Evolutionary conservation across 495 filamentous ascomycete species (phyloP).

Genomic region (Durotheca rogersii): DNA sequence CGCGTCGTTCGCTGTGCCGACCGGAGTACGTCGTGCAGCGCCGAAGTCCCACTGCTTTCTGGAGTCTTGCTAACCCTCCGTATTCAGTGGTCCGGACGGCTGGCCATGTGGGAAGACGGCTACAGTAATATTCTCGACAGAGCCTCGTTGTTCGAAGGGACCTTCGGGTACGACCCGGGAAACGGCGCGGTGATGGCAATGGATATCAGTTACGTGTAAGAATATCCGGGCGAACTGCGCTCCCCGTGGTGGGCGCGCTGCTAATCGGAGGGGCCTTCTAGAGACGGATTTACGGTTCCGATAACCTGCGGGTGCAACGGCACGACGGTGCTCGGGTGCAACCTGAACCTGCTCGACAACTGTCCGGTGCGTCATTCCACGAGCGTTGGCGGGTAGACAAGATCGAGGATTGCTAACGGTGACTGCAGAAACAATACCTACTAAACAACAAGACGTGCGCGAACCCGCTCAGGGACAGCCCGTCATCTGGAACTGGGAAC

Average conservation of each 20-base stretch:
- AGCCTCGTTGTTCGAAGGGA: slow-evolving; percentile 25
- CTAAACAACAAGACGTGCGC: slow-evolving; percentile 22
- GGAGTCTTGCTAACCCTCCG: slow-evolving; percentile 1
- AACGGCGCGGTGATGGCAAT: slow-evolving; percentile 15
- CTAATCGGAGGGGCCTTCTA: slow-evolving; percentile 1
- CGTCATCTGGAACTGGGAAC: neutral
- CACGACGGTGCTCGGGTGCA: slow-evolving; percentile 22
- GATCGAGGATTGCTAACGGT: slow-evolving; percentile 1
- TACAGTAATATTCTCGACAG: slow-evolving; percentile 12
- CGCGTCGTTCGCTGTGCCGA: slow-evolving; percentile 17
- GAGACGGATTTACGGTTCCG: slow-evolving; percentile 32
- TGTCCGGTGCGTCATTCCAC: slow-evolving; percentile 24
- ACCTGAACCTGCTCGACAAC: slow-evolving; percentile 23
- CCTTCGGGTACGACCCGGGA: slow-evolving; percentile 12
- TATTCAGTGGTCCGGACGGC: slow-evolving; percentile 25
- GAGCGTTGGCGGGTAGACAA: too few species aligned
- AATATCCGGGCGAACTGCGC: neutral
- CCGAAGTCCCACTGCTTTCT: too few species aligned
- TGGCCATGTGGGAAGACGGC: slow-evolving; percentile 25
- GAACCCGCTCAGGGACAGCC: slow-evolving; percentile 25
- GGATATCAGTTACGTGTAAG: slow-evolving; percentile 37
- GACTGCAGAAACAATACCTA: slow-evolving; percentile 17
- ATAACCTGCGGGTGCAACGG: slow-evolving; percentile 29
- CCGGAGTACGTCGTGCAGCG: slow-evolving; percentile 25
- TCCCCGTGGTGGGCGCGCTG: neutral